Conservation (phyloP, 352 stramenopile genomes). For the Peronospora belbahrii region DNA sequence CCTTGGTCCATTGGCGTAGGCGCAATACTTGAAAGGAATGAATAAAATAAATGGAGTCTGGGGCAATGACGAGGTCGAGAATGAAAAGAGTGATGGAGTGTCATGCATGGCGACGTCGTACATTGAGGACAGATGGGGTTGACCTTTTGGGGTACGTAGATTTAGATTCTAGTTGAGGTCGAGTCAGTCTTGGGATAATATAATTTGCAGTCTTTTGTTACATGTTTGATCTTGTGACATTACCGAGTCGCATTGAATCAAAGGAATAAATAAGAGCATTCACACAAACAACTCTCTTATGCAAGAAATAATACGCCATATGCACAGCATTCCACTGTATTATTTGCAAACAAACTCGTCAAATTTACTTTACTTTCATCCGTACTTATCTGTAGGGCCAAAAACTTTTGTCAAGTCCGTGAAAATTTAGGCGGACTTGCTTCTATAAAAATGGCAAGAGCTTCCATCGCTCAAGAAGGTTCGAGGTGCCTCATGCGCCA, state of each 20-base stretch:
- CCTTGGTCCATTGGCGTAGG: slow-evolving; percentile 17
- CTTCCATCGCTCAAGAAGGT: slow-evolving; percentile 7
- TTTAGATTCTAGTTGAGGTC: slow-evolving; percentile 14
- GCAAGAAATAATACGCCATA: no score
- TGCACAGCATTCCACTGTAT: not conserved
- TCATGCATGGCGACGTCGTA: slow-evolving; percentile 16
- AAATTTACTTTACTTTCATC: slow-evolving; percentile 37
- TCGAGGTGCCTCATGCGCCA: slow-evolving; percentile 21
- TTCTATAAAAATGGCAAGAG: slow-evolving; percentile 24
- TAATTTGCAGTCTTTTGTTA: slow-evolving; percentile 22
- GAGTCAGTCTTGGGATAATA: slow-evolving; percentile 18
- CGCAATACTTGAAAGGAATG: slow-evolving; percentile 2
- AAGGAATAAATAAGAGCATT: no score
- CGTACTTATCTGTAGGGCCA: slow-evolving; percentile 35
- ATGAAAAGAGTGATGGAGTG: not conserved
- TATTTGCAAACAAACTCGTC: not conserved
- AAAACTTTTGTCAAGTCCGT: slow-evolving; percentile 26
- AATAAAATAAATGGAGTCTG: slow-evolving; percentile 10
- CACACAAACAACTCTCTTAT: no score
- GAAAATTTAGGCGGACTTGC: slow-evolving; percentile 24
- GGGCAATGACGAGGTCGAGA: slow-evolving; percentile 9
- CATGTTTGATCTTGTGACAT: no score
- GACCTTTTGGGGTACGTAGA: slow-evolving; percentile 6
- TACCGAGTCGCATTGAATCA: no score
- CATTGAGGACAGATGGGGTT: slow-evolving; percentile 9